Evolutionary conservation across 345 rosid species (phyloP), one percentile per base, ranked within the genome.

Genomic region (Aquilaria malaccensis): DNA sequence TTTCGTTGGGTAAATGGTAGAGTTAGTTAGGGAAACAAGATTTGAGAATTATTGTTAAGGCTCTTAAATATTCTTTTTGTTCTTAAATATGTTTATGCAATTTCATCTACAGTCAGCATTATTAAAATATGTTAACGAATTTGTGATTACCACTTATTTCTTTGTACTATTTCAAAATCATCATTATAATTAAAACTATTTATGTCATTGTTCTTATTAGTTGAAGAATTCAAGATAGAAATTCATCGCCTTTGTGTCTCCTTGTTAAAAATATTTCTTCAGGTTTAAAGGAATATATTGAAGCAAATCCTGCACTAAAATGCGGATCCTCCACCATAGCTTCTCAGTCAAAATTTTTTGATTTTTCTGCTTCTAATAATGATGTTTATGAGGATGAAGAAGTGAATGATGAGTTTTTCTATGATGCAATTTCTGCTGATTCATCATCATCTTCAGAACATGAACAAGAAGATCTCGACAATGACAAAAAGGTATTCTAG

Each of bases 211-310:
- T 9, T 37, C 5, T 37, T 37, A 37, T 37, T 37, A 4, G 43
- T 37, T 37, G 43, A 37, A 37, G 43, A 37, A 37, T 37, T 37
- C 4, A 37, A 9, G 7, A 37, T 37, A 37, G 1, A 37, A 3
- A 3, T 9, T 37, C 43, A 37, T 0, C 43, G 22, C 22, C 22
- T 22, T 50, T 52, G 22, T 41, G 50, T 3, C 50, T 62, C 52
- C 51, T 53, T 59, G 47, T 56, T 37, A 37, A 37, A 33, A 50
- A 60, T 63, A 43, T 60, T 63, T 61, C 70, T 74, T 68, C 86
- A 90, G 99, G 97, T 77, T 76, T 94, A 70, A 90, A 90, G 71
- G 97, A 94, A 76, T 94, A 84, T 72, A 74, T 94, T 54, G 91
- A 85, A 76, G 99, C 99, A 72, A 94, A 85, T 73, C 99, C 97